phyloP scores from a whole-genome alignment of 2,329 filamentous ascomycete species.

The Pyrenophora seminiperda region DNA sequence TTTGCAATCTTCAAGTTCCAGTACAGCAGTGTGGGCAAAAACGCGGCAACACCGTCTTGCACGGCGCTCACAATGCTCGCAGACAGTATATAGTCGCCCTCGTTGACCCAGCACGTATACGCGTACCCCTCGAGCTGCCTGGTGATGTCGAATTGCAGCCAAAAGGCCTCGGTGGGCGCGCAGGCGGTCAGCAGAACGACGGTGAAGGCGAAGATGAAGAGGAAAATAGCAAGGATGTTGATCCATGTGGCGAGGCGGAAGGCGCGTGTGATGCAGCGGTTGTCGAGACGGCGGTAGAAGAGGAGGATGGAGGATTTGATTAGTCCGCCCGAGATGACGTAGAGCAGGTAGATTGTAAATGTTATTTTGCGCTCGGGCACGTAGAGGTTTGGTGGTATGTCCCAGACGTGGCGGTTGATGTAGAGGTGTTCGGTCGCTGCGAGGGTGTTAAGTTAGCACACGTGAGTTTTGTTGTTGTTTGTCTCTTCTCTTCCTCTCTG shows the following conservation, averaged over 20 bases:
- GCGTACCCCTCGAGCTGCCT: conserved; percentile 7
- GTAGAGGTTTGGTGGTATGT: conserved; percentile 12
- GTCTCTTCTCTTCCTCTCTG: no score
- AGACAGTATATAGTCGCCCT: conserved; percentile 21
- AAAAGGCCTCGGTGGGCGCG: conserved; percentile 22
- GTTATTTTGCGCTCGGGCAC: conserved; percentile 16
- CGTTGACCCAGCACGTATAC: conserved; percentile 23
- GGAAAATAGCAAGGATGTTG: conserved; percentile 18
- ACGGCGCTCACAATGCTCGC: conserved; percentile 21
- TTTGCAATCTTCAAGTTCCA: conserved; percentile 28
- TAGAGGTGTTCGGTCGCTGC: conserved; percentile 5
- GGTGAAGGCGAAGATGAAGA: conserved; percentile 21
- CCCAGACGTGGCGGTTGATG: conserved; percentile 26
- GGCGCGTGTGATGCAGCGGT: conserved; percentile 11
- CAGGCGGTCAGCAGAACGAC: conserved; percentile 16
- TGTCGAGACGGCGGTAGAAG: conserved; percentile 28
- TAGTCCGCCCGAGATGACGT: conserved; percentile 17
- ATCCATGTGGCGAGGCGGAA: conserved; percentile 22
- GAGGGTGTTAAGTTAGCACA: background rate
- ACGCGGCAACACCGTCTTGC: conserved; percentile 22
- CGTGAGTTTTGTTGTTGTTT: no score
- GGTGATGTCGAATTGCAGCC: conserved; percentile 20
- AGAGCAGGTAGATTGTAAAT: conserved; percentile 25
- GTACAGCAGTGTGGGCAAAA: conserved; percentile 26
- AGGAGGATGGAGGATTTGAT: conserved; percentile 34